Evolutionary conservation across 495 filamentous ascomycete genomes (phyloP), one percentile per base, ranked within the genome.

Genomic region (Rusavskia elegans): DNA sequence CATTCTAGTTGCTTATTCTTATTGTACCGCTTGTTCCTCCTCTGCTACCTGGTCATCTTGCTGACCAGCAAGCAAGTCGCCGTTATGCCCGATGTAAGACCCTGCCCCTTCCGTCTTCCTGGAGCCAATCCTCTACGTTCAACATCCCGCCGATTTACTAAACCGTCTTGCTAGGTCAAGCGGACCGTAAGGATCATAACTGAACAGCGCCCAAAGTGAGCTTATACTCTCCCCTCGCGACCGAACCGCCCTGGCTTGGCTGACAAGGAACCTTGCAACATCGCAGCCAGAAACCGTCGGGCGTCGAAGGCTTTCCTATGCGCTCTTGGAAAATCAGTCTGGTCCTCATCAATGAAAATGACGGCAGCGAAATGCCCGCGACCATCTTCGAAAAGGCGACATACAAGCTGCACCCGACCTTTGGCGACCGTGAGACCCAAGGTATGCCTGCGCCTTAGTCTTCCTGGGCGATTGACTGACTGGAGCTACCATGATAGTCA

Each of bases 381-480:
- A 85, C 64, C 46, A 71, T 85, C 66, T 97, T 96, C 69, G 86
- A 89, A 61, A 95, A 89, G 71, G 93, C 81, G 16, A 79, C 77
- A 21, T 99, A 95, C 71, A 83, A 84, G 54, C 76, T 99, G 21
- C 93, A 99, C 64, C 92, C 93, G 16, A 88, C 86, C 46, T 99
- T 99, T 62, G 84, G 78, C 32, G 81, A 84, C 51, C 81, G 75
- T 20, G 67, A 85, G 23, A 78, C 73, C 23, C 92, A 95, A 69
- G 81, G 88, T 94, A 77, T 54, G 84, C 72, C 39, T 44, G 23
- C 46, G 20, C 11, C 10, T 16, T 16, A 5, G 27, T 5, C 21
- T 36, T 6, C 5, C 29, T 37, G 21, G 14, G 27, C 21, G 2
- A 27, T 11, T 37, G 11, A 8, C n/a, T 51, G 45, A 49, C 21